Evolutionary conservation across 768 basidiomycete genomes (phyloP), one percentile per base, ranked within the genome.

Genomic region (Pleurotus eryngii): DNA sequence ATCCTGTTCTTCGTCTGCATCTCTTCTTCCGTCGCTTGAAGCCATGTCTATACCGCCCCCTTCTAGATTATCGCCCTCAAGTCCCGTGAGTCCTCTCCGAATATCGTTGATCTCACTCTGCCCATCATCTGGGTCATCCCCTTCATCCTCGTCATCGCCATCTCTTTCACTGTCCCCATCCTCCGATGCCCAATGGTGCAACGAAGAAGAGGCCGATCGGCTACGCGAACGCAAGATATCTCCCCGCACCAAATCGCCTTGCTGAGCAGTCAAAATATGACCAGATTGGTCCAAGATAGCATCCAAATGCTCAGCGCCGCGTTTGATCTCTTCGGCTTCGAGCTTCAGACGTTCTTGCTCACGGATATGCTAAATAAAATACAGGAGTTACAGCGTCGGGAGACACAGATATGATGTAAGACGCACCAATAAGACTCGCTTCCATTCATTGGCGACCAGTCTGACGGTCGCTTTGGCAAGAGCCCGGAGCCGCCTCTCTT

Each of bases 251-350:
- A 94, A 71, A 63, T 90, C 89, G 1, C 81, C 77, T 46, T 89
- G 86, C 65, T 96, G 95, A 1, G 91, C 89, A 64, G 90, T 87
- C 59, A 97, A 73, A 57, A 96, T 84, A 48, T 89, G 86, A 0
- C 90, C 90, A 37, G 92, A 95, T 64, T 95, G 89, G 70, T 93
- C 84, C 46, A 98, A 76, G 60, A 98, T 92, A 3, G 89, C 91
- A 68, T 95, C 90, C 18, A 98, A 79, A 71, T 97, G 95, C 60
- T 87, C 85, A 59, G 88, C 88, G 0, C 95, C 92, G 4, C 86
- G 78, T 30, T 83, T 79, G 60, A 85, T 79, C 68, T 95, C 90
- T 70, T 97, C 94, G 15, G 78, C 87, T 65, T 90, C 89, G 11
- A 76, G 73, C 51, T 76, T 78, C 42, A 81, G 73, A 37, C 87